Evolutionary conservation across 805 yeast species (phyloP).

Genomic region (Clavispora carvajalis): DNA sequence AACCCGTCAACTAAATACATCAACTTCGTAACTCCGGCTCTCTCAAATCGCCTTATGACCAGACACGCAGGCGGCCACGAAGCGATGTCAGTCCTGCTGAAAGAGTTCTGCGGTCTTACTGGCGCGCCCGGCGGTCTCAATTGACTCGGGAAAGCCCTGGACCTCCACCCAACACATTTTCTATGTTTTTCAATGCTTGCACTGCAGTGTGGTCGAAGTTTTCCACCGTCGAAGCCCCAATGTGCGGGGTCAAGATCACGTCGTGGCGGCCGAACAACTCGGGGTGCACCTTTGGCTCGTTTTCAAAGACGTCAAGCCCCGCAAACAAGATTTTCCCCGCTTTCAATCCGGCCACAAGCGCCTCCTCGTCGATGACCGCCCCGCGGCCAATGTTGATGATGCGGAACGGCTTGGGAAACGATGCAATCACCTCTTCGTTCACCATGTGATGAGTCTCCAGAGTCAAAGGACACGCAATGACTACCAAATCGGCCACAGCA

Average conservation of each 20-base stretch:
- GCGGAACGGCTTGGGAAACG: slow-evolving; percentile 50
- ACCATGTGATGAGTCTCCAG: slow-evolving; percentile 53
- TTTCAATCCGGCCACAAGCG: slow-evolving; percentile 53
- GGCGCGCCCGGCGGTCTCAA: background rate
- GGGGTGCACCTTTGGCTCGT: slow-evolving; percentile 54
- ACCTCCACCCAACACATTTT: slow-evolving; percentile 35
- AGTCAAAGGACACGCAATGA: slow-evolving; percentile 63
- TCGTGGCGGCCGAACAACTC: slow-evolving; percentile 53
- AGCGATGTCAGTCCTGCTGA: background rate
- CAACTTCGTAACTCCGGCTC: too few species aligned
- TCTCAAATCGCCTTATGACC: too few species aligned
- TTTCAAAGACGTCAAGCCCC: slow-evolving; percentile 67
- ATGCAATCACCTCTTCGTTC: slow-evolving; percentile 41
- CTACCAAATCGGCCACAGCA: slow-evolving; percentile 49
- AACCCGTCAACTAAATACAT: too few species aligned
- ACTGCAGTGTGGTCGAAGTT: slow-evolving; percentile 48
- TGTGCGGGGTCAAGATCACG: slow-evolving; percentile 64
- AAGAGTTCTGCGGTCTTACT: too few species aligned
- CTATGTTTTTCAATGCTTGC: slow-evolving; percentile 52
- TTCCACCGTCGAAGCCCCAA: slow-evolving; percentile 46
- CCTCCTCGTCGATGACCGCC: slow-evolving; percentile 60
- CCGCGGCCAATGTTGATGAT: slow-evolving; percentile 78
- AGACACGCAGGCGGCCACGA: too few species aligned
- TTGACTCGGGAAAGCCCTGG: slow-evolving; percentile 13
- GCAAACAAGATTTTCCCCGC: slow-evolving; percentile 57